Conservation (phyloP, 1,139 yeast genomes). For the Yamadazyma taylorii region DNA sequence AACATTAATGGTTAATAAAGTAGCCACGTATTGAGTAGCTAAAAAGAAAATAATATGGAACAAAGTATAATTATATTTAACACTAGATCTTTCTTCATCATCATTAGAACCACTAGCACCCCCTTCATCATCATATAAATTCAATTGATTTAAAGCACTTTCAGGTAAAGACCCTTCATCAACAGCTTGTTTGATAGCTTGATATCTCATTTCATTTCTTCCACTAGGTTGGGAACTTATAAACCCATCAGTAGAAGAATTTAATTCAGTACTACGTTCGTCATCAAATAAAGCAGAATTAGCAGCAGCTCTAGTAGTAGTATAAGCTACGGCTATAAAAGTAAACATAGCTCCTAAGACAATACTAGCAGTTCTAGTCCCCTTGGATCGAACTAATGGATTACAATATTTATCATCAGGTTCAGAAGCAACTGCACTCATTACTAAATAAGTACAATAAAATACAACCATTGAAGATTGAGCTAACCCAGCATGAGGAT, state of each 20-base stretch:
- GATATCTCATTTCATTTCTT: constrained; percentile 76
- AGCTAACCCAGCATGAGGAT: constrained; percentile 95
- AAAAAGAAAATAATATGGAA: constrained; percentile 90
- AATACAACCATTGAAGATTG: constrained; percentile 95
- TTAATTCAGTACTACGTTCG: constrained; percentile 24
- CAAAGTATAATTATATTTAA: constrained; percentile 82
- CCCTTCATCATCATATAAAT: constrained; percentile 52
- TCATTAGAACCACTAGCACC: no score
- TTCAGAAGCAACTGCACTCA: constrained; percentile 94
- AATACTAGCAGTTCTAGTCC: constrained; percentile 87
- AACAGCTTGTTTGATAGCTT: constrained; percentile 90
- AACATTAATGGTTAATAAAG: constrained; percentile 87
- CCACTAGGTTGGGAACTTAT: constrained; percentile 54
- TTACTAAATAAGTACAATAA: constrained; percentile 87
- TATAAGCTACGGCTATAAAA: constrained; percentile 91
- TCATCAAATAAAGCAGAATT: constrained; percentile 57
- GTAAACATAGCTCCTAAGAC: constrained; percentile 92
- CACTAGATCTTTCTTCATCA: constrained; percentile 66
- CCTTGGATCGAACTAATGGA: constrained; percentile 84
- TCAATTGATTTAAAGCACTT: constrained; percentile 76
- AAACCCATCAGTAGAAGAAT: constrained; percentile 14
- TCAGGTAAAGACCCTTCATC: constrained; percentile 94
- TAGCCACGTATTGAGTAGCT: constrained; percentile 97
- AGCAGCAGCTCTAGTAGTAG: constrained; percentile 96
- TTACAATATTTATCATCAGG: constrained; percentile 94